Evolutionary conservation across 73 alveolate species (phyloP), one percentile per base, ranked within the genome.

Genomic region (Tetrahymena elliotti): DNA sequence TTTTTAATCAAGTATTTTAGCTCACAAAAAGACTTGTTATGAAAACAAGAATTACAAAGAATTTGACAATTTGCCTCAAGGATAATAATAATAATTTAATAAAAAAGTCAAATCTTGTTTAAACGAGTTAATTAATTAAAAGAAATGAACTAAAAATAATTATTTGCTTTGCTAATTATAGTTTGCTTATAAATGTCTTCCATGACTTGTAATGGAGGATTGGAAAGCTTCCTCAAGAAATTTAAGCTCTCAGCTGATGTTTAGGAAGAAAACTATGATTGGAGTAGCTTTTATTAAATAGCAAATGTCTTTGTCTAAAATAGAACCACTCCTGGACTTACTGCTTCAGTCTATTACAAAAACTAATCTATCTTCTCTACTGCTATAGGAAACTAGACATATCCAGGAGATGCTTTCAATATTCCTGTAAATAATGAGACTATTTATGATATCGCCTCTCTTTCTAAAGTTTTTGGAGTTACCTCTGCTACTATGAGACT

Each of bases 401-500:
- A 94, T 52, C 93, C 53, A 52, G 95, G 95, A 36, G 96, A 94
- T 52, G 93, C 95, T 40, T 94, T 84, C 27, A 92, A 47, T 15
- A n/a, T 33, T 33, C 94, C 96, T 34, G 53, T 94, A 4, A 24
- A 83, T 27, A 94, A 94, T 52, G 39, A 94, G 33, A 83, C 95
- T 40, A 33, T 94, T 16, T 94, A 84, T 33, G 96, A 94, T 20
- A 83, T 94, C 18, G 96, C 96, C 38, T 84, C 95, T 88, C 95
- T 94, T 27, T 84, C 94, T 41, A 94, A 94, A 53, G 96, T 94
- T 33, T 94, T 94, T 52, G 96, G 95, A 22, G 83, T 84, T 33
- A 94, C 96, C 33, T 34, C 96, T 36, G 96, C 95, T 12, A 93
- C 96, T 35, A 94, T 94, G 96, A 24, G 52, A 31, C 82, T 94